Evolutionary conservation across 768 basidiomycete species (phyloP), one percentile per base, ranked within the genome.

Genomic region (Hypholoma sublateritium): DNA sequence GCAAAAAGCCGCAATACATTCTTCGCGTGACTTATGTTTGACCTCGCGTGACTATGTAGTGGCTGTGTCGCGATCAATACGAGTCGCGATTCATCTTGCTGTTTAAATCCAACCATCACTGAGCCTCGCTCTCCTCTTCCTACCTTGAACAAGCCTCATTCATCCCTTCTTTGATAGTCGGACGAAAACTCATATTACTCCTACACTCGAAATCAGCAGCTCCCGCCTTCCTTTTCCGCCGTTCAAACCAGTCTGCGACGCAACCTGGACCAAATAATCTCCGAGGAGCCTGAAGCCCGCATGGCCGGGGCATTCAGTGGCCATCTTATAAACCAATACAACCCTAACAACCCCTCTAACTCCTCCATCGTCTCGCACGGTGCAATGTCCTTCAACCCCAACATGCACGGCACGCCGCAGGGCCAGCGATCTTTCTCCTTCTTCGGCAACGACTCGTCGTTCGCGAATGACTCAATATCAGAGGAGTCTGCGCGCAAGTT

Each of bases 401-500:
- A 70, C 36, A 81, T 83, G 77, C 87, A 89, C 59, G 86, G 86
- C 14, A 71, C 73, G 1, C 70, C 72, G 32, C 67, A 71, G 32
- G 62, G 63, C 21, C 65, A 67, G 13, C 64, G 63, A 21, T 67
- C 76, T 5, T 72, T 77, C 53, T 60, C 73, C 9, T 65, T 61
- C 56, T 60, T 56, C 13, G 52, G 56, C 19, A 44, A 49, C 11
- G 35, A 57, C 7, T 34, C 49, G 1, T 32, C 46, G 11, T 57
- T 45, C 46, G 28, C 61, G 14, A 67, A 66, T 17, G 69, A 70
- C 25, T 76, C 80, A 11, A 72, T 88, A 35, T 81, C 84, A 0
- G 81, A 87, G 53, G 87, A 84, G 45, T 85, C 86, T 0, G 81
- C 85, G 2, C 75, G 77, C 53, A 86, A 84, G 64, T 83, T 93